Percentiles rank a stretch among this genome's conserved stretches.
Evolutionary conservation across 2,329 filamentous ascomycete species (phyloP).

Genomic region (Fusarium sp.): DNA sequence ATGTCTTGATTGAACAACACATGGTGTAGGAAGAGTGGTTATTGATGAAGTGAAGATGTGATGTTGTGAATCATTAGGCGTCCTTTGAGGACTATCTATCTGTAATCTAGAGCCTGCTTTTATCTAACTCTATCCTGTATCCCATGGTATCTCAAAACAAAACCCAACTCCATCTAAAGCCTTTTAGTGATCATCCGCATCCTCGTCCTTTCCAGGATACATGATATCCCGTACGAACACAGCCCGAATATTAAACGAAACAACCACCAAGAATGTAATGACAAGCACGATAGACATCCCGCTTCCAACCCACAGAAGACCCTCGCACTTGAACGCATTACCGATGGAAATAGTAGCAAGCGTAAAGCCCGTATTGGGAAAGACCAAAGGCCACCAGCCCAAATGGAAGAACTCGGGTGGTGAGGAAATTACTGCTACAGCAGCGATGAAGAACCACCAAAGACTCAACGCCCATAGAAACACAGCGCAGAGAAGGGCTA

Average conservation of each 20-base stretch:
- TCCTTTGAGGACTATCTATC: background rate
- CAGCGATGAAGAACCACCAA: slow-evolving; percentile 66
- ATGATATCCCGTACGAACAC: slow-evolving; percentile 65
- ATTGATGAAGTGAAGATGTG: background rate
- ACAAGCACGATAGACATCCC: slow-evolving; percentile 62
- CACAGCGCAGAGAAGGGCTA: slow-evolving; percentile 62
- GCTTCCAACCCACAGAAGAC: slow-evolving; percentile 60
- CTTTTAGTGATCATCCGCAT: slow-evolving; percentile 60
- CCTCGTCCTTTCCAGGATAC: slow-evolving; percentile 66
- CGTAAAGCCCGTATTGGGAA: slow-evolving; percentile 71
- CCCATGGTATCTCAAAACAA: slow-evolving; percentile 26
- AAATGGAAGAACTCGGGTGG: slow-evolving; percentile 66
- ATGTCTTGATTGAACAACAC: background rate
- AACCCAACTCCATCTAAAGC: slow-evolving; percentile 2
- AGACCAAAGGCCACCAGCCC: slow-evolving; percentile 73
- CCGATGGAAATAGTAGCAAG: slow-evolving; percentile 67
- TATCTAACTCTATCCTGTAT: slow-evolving; percentile 4
- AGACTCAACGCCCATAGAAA: slow-evolving; percentile 72
- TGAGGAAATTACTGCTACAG: slow-evolving; percentile 51
- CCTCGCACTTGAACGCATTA: slow-evolving; percentile 58
- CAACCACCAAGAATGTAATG: slow-evolving; percentile 59
- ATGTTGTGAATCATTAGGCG: background rate
- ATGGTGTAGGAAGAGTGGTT: accelerated
- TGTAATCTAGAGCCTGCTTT: background rate
- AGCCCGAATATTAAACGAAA: slow-evolving; percentile 58